phyloP scores from a whole-genome alignment of 2,329 filamentous ascomycete species.

The Incumbomyces lentus region DNA sequence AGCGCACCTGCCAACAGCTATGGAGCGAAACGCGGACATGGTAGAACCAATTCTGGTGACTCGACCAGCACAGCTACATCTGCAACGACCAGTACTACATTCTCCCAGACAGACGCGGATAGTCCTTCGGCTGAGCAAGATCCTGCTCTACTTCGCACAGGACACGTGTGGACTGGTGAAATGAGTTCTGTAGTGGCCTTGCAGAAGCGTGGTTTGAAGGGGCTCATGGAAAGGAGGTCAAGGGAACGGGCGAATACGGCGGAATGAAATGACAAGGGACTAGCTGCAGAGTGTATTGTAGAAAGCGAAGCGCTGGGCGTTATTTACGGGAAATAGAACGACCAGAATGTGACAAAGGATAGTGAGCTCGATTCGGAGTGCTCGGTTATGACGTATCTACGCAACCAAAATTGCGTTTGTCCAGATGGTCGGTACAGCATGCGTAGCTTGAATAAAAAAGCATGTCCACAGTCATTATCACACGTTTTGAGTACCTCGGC shows the following conservation, averaged over 20 bases:
- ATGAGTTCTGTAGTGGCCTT: constrained; percentile 82
- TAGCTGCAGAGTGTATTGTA: too few relatives aligned
- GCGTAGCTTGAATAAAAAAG: too few relatives aligned
- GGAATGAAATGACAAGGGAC: not conserved
- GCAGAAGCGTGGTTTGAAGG: constrained; percentile 84
- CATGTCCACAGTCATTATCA: too few relatives aligned
- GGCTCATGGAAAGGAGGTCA: constrained; percentile 89
- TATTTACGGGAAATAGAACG: too few relatives aligned
- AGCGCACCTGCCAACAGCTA: not conserved
- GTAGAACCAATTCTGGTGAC: constrained; percentile 17
- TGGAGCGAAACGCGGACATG: constrained; percentile 13
- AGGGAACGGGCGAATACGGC: constrained; percentile 44
- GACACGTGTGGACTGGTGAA: constrained; percentile 52
- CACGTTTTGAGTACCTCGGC: too few relatives aligned
- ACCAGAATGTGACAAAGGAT: too few relatives aligned
- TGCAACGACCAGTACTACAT: constrained; percentile 37
- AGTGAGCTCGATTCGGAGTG: too few relatives aligned
- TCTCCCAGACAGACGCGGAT: constrained; percentile 35
- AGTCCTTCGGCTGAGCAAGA: constrained; percentile 7
- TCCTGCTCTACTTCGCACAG: constrained; percentile 1
- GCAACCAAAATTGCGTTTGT: too few relatives aligned
- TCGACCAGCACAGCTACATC: constrained; percentile 18
- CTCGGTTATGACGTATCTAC: too few relatives aligned
- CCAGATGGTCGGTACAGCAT: too few relatives aligned
- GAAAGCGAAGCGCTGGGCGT: too few relatives aligned